A percentile compares a stretch with the other conserved stretches of the same genome.
Conservation (phyloP, 2,329 filamentous ascomycete species). For the Ploettnerulaceae sp. region DNA sequence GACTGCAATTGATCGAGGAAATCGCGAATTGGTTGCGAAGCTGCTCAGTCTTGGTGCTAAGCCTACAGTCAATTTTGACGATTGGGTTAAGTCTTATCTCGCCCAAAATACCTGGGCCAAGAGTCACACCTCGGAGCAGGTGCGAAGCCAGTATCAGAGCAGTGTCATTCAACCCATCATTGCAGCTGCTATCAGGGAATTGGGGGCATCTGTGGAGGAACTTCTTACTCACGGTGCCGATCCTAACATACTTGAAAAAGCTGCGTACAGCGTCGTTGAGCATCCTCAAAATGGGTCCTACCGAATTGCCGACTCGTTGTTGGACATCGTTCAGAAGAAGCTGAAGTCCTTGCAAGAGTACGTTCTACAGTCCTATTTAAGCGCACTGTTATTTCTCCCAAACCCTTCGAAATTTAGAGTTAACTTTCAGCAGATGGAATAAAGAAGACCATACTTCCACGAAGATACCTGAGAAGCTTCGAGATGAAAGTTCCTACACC, state of each 20-base stretch:
- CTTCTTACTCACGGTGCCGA: slow-evolving; percentile 62
- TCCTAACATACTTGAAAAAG: slow-evolving; percentile 52
- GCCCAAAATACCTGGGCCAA: slow-evolving; percentile 37
- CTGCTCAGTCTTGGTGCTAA: slow-evolving; percentile 61
- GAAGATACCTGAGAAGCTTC: slow-evolving; percentile 29
- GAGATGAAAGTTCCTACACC: slow-evolving; percentile 48
- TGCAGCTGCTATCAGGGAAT: slow-evolving; percentile 48
- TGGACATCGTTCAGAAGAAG: slow-evolving; percentile 56
- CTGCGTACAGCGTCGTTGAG: slow-evolving; percentile 36
- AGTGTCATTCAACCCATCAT: slow-evolving; percentile 61
- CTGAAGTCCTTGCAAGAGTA: slow-evolving; percentile 42
- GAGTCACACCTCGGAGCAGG: slow-evolving; percentile 42
- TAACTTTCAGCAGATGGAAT: slow-evolving; percentile 13
- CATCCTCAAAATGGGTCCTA: slow-evolving; percentile 28
- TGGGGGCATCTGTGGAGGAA: slow-evolving; percentile 42
- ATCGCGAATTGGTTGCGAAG: slow-evolving; percentile 50
- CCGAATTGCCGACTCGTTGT: slow-evolving; percentile 42
- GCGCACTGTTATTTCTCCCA: background rate
- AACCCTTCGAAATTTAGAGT: background rate
- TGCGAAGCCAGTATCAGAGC: slow-evolving; percentile 44
- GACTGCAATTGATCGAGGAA: slow-evolving; percentile 50
- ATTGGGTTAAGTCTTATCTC: slow-evolving; percentile 55
- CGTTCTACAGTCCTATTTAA: no score
- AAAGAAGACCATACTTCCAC: slow-evolving; percentile 9
- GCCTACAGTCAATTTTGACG: slow-evolving; percentile 55